Conservation (phyloP, 1,139 yeast genomes). For the Saccharomyces hybrid region DNA sequence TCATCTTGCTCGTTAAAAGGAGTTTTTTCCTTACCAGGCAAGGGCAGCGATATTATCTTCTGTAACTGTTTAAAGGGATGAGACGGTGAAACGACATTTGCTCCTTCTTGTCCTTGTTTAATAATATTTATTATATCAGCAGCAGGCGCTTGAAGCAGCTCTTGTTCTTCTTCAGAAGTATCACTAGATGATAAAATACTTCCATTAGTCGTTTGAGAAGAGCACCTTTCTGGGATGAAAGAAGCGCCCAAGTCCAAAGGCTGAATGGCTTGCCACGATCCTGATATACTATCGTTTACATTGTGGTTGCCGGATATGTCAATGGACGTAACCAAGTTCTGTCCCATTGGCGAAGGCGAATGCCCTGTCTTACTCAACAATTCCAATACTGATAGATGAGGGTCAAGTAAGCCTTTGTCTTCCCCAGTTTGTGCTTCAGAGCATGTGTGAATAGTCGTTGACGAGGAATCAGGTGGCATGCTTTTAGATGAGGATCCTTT, state of each 20-base stretch:
- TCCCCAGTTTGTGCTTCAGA: background rate
- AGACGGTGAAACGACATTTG: background rate
- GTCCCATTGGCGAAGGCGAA: conserved; percentile 3
- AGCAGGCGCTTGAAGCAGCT: background rate
- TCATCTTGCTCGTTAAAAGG: background rate
- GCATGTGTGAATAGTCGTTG: background rate
- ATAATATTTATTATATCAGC: background rate
- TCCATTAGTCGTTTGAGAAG: conserved; percentile 16
- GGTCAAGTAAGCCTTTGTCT: conserved; percentile 22
- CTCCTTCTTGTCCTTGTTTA: background rate
- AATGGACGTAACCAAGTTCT: conserved; percentile 2
- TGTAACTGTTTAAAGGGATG: background rate
- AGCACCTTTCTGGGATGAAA: conserved; percentile 11
- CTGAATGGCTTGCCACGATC: conserved; percentile 28
- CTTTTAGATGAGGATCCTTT: background rate
- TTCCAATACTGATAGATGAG: conserved; percentile 28
- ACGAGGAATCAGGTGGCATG: background rate
- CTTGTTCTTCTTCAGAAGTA: conserved; percentile 28
- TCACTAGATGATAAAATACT: conserved; percentile 29
- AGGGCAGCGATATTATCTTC: conserved; percentile 3
- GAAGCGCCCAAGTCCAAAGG: conserved; percentile 16
- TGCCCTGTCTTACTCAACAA: conserved; percentile 11
- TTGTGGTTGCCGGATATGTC: conserved; percentile 4
- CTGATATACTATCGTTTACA: conserved; percentile 6
- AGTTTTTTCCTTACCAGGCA: conserved; percentile 1